Evolutionary conservation across 768 basidiomycete species (phyloP).

Genomic region (Lactarius trivialis): DNA sequence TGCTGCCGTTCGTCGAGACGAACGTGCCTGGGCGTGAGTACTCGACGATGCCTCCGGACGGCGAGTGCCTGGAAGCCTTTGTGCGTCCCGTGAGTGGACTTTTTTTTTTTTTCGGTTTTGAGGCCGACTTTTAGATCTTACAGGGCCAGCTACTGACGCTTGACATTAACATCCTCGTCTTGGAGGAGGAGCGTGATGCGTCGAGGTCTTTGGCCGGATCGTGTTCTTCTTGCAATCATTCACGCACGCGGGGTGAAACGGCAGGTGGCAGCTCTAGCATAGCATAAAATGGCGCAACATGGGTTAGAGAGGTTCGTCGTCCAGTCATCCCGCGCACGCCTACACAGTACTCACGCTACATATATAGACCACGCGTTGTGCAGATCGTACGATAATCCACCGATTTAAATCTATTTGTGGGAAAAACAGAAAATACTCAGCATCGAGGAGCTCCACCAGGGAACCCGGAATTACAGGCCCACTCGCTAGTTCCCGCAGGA

Average conservation of each 20-base stretch:
- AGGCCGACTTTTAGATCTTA: neutral
- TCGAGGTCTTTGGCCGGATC: neutral
- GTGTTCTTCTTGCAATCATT: neutral
- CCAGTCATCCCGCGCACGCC: neutral
- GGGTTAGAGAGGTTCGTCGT: neutral
- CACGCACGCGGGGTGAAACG: slow-evolving; percentile 1
- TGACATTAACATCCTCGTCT: slow-evolving; percentile 10
- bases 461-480: too few relatives aligned
- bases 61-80: too few relatives aligned
- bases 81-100: neutral
- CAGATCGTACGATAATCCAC: neutral
- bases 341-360: neutral
- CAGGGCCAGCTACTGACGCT: slow-evolving; percentile 2
- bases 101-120: neutral
- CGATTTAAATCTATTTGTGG: too few relatives aligned
- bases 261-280: neutral
- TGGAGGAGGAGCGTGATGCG: neutral
- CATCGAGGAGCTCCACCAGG: neutral
- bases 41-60: too few relatives aligned
- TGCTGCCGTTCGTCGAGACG: too few relatives aligned
- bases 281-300: neutral
- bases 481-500: too few relatives aligned
- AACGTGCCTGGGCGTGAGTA: too few relatives aligned
- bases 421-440: neutral
- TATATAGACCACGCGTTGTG: neutral